phyloP scores from a whole-genome alignment of 2,329 filamentous ascomycete genomes.

The Triangularia verruculosa region DNA sequence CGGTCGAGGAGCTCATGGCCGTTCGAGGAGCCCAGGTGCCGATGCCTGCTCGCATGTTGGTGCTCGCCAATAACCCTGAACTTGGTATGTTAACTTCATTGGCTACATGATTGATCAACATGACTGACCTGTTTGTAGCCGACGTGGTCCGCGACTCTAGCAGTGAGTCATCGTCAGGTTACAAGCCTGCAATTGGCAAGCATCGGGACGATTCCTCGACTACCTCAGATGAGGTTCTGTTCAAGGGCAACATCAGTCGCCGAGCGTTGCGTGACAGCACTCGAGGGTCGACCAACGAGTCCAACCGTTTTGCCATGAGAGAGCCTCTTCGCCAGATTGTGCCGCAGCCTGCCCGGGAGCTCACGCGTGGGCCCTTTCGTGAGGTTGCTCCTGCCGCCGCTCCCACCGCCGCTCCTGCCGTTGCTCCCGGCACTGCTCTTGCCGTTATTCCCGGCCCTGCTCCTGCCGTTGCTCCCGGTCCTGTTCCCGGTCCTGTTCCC shows the following conservation, averaged over 20 bases:
- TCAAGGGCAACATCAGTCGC: constrained; percentile 35
- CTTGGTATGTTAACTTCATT: constrained; percentile 36
- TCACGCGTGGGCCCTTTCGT: neutral
- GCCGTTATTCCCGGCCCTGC: too few species aligned
- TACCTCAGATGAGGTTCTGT: constrained; percentile 38
- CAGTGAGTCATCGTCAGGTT: constrained; percentile 18
- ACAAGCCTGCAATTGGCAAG: constrained; percentile 10
- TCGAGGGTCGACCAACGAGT: constrained; percentile 16
- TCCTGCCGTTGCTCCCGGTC: too few species aligned
- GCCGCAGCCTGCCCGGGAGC: constrained; percentile 6
- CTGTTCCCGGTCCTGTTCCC: too few species aligned
- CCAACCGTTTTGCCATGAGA: neutral
- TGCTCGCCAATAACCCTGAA: constrained; percentile 33
- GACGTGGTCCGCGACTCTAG: constrained; percentile 31
- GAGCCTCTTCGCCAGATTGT: constrained; percentile 5
- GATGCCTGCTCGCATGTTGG: constrained; percentile 5
- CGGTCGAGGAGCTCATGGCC: constrained; percentile 44
- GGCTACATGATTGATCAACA: neutral
- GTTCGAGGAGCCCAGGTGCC: constrained; percentile 30
- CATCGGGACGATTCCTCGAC: constrained; percentile 36
- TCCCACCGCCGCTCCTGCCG: neutral
- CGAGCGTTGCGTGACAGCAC: constrained; percentile 20
- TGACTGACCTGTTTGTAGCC: constrained; percentile 10
- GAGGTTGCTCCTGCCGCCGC: neutral
- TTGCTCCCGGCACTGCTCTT: neutral